phyloP scores from a whole-genome alignment of 148 eudicot species.

The Nyssa sinensis region DNA sequence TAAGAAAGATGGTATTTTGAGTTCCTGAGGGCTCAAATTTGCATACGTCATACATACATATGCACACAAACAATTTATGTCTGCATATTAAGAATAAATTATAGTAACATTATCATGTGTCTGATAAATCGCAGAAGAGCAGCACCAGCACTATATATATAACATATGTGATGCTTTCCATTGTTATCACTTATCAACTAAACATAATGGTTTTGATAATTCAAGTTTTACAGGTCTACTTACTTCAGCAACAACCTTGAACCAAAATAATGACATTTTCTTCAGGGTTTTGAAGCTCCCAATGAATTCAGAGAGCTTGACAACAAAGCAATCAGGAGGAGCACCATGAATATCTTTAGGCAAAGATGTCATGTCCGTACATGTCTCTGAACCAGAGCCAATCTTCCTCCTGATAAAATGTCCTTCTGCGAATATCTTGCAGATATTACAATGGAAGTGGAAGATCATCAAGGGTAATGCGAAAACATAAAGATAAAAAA shows the following conservation, averaged over 20 bases:
- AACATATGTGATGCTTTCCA: not conserved
- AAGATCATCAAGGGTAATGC: conserved; percentile 46
- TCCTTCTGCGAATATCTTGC: conserved; percentile 91
- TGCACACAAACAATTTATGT: too few species aligned
- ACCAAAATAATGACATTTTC: conserved; percentile 84
- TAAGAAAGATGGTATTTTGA: too few species aligned
- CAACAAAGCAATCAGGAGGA: conserved; percentile 73
- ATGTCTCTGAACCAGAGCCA: conserved; percentile 42
- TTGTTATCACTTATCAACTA: not conserved
- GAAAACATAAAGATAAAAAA: not conserved
- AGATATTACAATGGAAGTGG: conserved; percentile 66
- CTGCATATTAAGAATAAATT: not conserved
- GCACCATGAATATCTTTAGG: conserved; percentile 90
- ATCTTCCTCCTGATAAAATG: conserved; percentile 62
- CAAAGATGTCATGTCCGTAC: conserved; percentile 39
- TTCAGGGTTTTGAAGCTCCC: conserved; percentile 77
- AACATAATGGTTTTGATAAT: not conserved
- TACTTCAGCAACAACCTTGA: conserved; percentile 78
- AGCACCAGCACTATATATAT: not conserved
- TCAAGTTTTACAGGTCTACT: conserved; percentile 29
- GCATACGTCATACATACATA: too few species aligned
- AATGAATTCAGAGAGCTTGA: conserved; percentile 78
- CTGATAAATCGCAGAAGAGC: not conserved
- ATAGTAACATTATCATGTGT: not conserved
- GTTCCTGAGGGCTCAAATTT: too few species aligned